A percentile compares a stretch with the other conserved stretches of the same genome.
These are phyloP conservation scores for Scutellaria baicalensis DNA, from an alignment of 257 asterid genomes.

Conservation along the genomic window DNA sequence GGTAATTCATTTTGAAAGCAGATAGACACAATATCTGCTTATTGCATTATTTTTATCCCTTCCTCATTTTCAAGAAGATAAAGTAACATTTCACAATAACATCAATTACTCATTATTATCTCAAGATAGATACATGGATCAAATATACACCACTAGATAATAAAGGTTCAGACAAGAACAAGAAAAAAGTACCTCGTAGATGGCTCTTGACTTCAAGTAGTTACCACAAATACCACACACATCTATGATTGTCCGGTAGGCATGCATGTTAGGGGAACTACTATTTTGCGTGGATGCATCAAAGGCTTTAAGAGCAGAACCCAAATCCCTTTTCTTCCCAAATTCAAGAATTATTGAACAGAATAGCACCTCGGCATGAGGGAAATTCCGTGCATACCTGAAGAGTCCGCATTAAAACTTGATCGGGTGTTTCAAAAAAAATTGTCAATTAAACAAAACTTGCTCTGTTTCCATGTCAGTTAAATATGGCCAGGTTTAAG, in stretches of 20 bases:
- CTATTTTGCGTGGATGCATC: slow-evolving; percentile 50
- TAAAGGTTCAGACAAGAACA: slow-evolving; percentile 1
- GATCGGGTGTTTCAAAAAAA: slow-evolving; percentile 7
- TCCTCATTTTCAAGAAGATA: background rate
- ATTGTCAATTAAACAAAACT: background rate
- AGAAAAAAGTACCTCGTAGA: slow-evolving; percentile 59
- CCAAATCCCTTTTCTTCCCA: slow-evolving; percentile 80
- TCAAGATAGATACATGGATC: background rate
- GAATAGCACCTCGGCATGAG: slow-evolving; percentile 44
- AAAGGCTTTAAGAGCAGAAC: slow-evolving; percentile 64
- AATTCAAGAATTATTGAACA: slow-evolving; percentile 72
- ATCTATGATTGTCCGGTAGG: slow-evolving; percentile 80
- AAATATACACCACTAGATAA: background rate
- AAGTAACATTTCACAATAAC: background rate
- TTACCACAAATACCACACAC: slow-evolving; percentile 94
- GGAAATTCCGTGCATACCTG: slow-evolving; percentile 64
- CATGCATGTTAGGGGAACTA: slow-evolving; percentile 63
- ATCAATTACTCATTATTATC: background rate
- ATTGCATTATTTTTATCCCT: background rate
- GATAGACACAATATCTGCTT: background rate
- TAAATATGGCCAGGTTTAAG: background rate
- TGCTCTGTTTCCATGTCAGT: background rate
- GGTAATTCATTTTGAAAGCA: background rate
- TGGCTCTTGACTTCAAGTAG: slow-evolving; percentile 68
- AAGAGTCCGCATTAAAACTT: slow-evolving; percentile 14